Base-by-base conservation (phyloP, 78 protist species). In the Polysphondylium violaceum region DNA sequence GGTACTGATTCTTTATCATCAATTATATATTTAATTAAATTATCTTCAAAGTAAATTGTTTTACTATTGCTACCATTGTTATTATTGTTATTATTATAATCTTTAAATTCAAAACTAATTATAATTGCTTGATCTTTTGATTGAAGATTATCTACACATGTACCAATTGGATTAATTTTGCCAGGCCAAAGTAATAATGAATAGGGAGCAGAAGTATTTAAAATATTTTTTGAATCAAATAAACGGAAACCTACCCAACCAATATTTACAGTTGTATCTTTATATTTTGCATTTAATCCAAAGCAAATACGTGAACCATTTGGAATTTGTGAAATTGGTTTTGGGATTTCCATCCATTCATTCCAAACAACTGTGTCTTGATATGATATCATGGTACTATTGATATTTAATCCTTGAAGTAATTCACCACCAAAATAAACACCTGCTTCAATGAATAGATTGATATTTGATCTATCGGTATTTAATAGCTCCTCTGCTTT, bases 341-440 rank as follows among this genome's bases (percentile, higher is more conserved):
- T 25, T 8, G 91, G 91, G 3, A 83, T 27, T 19, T 58, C 59
- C 5, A 83, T 33, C 91, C 91, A 83, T 64, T 83, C 91, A 58
- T 83, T 83, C 91, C 91, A 83, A 40, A 83, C 91, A 0, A 83
- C 79, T 27, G 91, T 83, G n/a, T 83, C 91, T 50, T 69, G 79
- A 27, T 41, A 83, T 23, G 40, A 21, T 11, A 83, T 60, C 2
- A 17, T 21, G 17, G 50, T 71, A n/a, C 61, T 55, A 23, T 25
- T 59, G 21, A 23, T 65, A 3, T 60, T 31, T n/a, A n/a, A n/a
- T 6, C 59, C 41, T 33, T 73, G 72, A 14, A 83, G 21, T 40
- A 67, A 58, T 36, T 55, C 68, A 69, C 91, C 91, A 7, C 91
- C 91, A 83, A 58, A 83, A 50, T 83, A 83, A 36, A 83, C 36